Evolutionary conservation across 129 eudicot genomes (phyloP).

Genomic region (Lonicera japonica): DNA sequence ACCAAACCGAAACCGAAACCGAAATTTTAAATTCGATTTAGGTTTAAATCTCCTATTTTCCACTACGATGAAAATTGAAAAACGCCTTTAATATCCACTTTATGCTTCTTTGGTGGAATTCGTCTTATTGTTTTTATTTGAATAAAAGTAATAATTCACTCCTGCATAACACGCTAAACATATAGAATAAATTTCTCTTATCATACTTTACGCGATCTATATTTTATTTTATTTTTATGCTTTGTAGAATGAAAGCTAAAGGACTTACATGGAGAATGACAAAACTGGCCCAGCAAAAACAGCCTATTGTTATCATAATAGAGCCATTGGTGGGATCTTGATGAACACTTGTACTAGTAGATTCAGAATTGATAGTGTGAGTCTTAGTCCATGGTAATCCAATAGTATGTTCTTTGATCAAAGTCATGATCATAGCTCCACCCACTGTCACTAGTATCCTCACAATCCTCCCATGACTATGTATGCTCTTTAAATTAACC

Average conservation of each 20-base stretch:
- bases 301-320: conserved; percentile 1
- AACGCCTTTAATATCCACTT: no score
- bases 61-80: no score
- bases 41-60: no score
- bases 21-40: no score
- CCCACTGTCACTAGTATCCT: background rate
- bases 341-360: background rate
- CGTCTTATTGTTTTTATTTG: no score
- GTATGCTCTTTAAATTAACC: conserved; percentile 4
- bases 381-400: background rate
- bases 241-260: background rate
- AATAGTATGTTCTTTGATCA: conserved; percentile 1
- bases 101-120: no score
- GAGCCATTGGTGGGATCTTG: conserved; percentile 6
- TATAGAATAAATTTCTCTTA: no score
- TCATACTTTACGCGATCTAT: no score
- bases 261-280: conserved; percentile 11
- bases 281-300: conserved; percentile 8
- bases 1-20: no score
- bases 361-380: background rate
- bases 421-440: conserved; percentile 16
- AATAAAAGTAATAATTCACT: no score
- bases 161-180: no score
- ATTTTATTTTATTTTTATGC: no score
- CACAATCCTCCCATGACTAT: background rate